Percentiles rank a stretch among this genome's conserved stretches.
These are phyloP conservation scores for Aegilops sharonensis DNA, from an alignment of 176 grass and related monocot species.

Conservation along the genomic window DNA sequence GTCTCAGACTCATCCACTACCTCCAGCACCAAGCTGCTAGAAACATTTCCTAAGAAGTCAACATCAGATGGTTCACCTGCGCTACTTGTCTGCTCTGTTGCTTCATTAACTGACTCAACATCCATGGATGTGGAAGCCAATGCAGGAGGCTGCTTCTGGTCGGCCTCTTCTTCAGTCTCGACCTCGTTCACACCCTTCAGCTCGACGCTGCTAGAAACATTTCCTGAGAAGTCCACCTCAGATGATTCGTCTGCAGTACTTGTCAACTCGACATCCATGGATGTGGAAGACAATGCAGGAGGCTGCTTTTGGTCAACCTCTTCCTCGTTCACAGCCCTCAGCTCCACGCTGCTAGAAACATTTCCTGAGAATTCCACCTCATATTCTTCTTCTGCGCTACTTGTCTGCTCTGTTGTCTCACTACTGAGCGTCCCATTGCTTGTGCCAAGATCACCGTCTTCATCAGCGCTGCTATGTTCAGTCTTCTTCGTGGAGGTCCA, in stretches of 20 bases:
- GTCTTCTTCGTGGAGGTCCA: constrained; percentile 37
- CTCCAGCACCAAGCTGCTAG: not conserved
- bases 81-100: constrained; percentile 29
- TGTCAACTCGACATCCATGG: constrained; percentile 24
- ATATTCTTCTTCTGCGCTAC: not conserved
- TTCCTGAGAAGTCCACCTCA: constrained; percentile 13
- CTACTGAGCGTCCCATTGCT: not conserved
- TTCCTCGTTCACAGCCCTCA: constrained; percentile 5
- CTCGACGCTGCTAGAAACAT: not conserved
- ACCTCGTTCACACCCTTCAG: not conserved
- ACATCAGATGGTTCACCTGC: not conserved
- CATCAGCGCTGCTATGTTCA: constrained; percentile 23
- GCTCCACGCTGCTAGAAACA: not conserved
- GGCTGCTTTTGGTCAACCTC: not conserved
- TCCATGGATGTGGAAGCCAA: constrained; percentile 11
- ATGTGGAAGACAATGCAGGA: constrained; percentile 4
- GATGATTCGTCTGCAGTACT: not conserved
- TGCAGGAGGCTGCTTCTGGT: not conserved
- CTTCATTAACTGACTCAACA: constrained; percentile 28
- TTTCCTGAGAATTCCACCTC: constrained; percentile 16
- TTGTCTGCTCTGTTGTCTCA: not conserved
- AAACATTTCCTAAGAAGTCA: not conserved
- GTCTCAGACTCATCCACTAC: constrained; percentile 11
- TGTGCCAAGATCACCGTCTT: constrained; percentile 14
- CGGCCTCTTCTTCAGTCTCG: constrained; percentile 6